These are phyloP conservation scores for Calonectria montana DNA, from an alignment of 2,329 filamentous ascomycete species.

Conservation along the genomic window DNA sequence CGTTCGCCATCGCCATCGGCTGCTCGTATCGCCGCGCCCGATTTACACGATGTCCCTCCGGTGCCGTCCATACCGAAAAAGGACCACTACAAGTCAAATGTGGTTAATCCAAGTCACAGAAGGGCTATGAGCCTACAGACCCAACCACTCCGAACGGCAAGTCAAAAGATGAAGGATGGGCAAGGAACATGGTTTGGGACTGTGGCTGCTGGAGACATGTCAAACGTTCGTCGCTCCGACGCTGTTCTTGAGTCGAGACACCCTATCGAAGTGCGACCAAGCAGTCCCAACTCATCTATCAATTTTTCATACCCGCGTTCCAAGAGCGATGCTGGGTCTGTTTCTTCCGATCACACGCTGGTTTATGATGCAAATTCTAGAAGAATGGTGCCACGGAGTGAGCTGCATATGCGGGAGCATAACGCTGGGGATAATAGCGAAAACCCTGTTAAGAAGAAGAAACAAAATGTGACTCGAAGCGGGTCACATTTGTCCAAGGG, in stretches of 20 bases:
- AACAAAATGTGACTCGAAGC: conserved; percentile 47
- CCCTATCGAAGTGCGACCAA: conserved; percentile 50
- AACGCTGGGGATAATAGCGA: conserved; percentile 53
- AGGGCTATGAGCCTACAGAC: conserved; percentile 58
- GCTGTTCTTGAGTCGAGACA: conserved; percentile 49
- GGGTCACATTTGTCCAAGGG: conserved; percentile 63
- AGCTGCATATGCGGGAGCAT: conserved; percentile 57
- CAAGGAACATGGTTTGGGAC: conserved; percentile 62
- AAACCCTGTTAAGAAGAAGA: conserved; percentile 54
- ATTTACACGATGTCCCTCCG: conserved; percentile 70
- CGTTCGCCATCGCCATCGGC: conserved; percentile 79
- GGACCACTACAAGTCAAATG: conserved; percentile 40
- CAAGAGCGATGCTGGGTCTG: conserved; percentile 47
- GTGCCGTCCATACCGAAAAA: conserved; percentile 78
- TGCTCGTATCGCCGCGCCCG: conserved; percentile 55
- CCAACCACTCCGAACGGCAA: conserved; percentile 64
- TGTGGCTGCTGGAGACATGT: conserved; percentile 55
- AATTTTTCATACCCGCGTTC: conserved; percentile 70
- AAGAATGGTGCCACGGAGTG: conserved; percentile 65
- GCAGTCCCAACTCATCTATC: conserved; percentile 64
- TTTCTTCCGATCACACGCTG: conserved; percentile 56
- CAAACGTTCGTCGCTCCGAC: conserved; percentile 59
- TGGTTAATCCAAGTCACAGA: conserved; percentile 47
- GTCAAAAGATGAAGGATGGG: conserved; percentile 60
- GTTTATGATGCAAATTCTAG: conserved; percentile 75